These are phyloP conservation scores for Hordeum vulgare DNA, from an alignment of 176 grass and related monocot species.

Conservation along the genomic window DNA sequence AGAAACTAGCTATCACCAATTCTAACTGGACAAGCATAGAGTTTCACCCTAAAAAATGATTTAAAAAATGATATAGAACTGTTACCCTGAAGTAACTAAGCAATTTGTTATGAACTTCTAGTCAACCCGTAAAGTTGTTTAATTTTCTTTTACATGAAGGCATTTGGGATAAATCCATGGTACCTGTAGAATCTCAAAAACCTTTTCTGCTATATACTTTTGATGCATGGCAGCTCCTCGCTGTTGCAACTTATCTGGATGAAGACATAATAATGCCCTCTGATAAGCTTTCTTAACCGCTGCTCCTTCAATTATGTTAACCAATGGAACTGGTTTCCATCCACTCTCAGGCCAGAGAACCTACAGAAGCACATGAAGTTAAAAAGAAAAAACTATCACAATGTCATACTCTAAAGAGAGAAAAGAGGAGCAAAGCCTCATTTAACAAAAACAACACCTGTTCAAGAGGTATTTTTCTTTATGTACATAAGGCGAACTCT, in stretches of 20 bases:
- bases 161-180: conserved; percentile 10
- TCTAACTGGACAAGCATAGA: not conserved
- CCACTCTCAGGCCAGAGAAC: conserved; percentile 79
- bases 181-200: conserved; percentile 99
- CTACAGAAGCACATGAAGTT: conserved; percentile 29
- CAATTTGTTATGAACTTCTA: not conserved
- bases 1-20: not conserved
- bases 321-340: conserved; percentile 88
- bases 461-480: not conserved
- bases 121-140: not conserved
- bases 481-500: not conserved
- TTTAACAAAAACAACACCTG: not conserved
- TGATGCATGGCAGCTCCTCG: conserved; percentile 61
- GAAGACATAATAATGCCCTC: conserved; percentile 77
- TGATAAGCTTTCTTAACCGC: conserved; percentile 90
- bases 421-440: not conserved
- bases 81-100: not conserved
- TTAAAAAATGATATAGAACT: not conserved
- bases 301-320: conserved; percentile 86
- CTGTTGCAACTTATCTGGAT: conserved; percentile 96
- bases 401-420: not conserved
- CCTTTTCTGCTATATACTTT: conserved; percentile 87
- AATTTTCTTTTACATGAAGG: not conserved
- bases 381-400: not conserved
- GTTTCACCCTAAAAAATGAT: not conserved